Evolutionary conservation across 768 basidiomycete genomes (phyloP), one percentile per base, ranked within the genome.

Genomic region (Calvatia gigantea): DNA sequence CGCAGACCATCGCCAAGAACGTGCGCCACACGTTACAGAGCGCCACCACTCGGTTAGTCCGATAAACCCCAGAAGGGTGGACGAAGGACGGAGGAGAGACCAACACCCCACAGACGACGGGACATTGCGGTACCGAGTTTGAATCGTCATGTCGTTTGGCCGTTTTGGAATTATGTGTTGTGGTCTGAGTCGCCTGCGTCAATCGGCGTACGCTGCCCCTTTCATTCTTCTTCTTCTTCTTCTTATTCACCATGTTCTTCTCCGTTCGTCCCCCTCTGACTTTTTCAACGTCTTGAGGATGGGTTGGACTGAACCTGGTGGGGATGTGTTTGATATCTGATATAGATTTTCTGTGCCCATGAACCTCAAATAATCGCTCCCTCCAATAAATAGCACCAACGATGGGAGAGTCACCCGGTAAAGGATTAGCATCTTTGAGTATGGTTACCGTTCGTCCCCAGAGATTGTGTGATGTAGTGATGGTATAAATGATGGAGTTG

Each of bases 361-460:
- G 61, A 6, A 81, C 66, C 62, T 81, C 79, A 25, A 82, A 70
- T 7, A 66, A 64, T 64, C 77, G 77, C 41, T 80, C 78, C 53
- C 69, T 70, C 80, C 81, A 82, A 55, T 78, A 70, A 37, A 82
- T 79, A 5, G 69, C 71, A 2, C 77, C 81, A 6, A 78, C 78
- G n/a, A 62, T 62, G 3, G 71, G 58, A 6, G 70, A 57, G 14
- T 62, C 58, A n/a, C 59, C 64, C 12, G 62, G 64, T 0, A 67
- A 64, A 2, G 80, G 80, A 59, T 82, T 81, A 43, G 70, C 71
- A 56, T 82, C 81, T 57, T 69, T 67, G 46, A 82, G 66, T 28
- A 77, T 61, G 0, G 81, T 81, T 35, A 71, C 65, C 42, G 71
- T 74, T 11, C 78, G 72, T 4, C 76, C 74, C 53, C 73, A 72